Evolutionary conservation across 2,329 filamentous ascomycete species (phyloP), one percentile per base, ranked within the genome.

Genomic region (Colletotrichum noveboracense): DNA sequence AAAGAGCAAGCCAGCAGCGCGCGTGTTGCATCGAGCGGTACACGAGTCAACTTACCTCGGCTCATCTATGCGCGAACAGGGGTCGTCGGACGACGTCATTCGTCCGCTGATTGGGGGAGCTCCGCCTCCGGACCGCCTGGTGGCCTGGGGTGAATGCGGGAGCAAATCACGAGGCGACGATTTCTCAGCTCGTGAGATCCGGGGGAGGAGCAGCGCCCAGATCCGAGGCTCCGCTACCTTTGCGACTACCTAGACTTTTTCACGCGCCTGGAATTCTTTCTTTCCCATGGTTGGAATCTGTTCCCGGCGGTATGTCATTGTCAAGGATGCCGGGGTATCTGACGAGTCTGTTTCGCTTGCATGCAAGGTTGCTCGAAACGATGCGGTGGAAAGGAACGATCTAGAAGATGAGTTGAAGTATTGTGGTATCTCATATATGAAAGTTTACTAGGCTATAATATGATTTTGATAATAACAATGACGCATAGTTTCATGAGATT

Each of bases 21-120:
- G 66, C 48, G 66, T 55, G 34, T 62, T 56, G 56, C 56, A 28
- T 8, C 26, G 2, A 24, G 21, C 7, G 34, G 43, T 32, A 43
- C 43, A 64, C 70, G 76, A 69, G 52, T 70, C 68, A 70, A 74
- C 67, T 74, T 76, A 77, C 74, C 76, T 77, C 76, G 76, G 76
- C 74, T 77, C 70, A 77, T 77, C 71, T 77, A 64, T 26, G 70
- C 67, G 76, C 76, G 74, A 76, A 60, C 61, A 71, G 67, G 67
- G 66, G 43, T 32, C 38, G n/a, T 43, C 38, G 56, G 52, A n/a
- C 66, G 32, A 65, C 73, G 70, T 64, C 24, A 68, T 68, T 69
- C 55, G 28, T 32, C 73, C 64, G 73, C 58, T 74, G 74, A 67
- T 68, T 64, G 74, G 70, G 70, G 70, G 16, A 16, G 58, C 38